A percentile compares a stretch with the other conserved stretches of the same genome.
Conservation (phyloP, 768 basidiomycete species). For the Hericium alpestre region DNA sequence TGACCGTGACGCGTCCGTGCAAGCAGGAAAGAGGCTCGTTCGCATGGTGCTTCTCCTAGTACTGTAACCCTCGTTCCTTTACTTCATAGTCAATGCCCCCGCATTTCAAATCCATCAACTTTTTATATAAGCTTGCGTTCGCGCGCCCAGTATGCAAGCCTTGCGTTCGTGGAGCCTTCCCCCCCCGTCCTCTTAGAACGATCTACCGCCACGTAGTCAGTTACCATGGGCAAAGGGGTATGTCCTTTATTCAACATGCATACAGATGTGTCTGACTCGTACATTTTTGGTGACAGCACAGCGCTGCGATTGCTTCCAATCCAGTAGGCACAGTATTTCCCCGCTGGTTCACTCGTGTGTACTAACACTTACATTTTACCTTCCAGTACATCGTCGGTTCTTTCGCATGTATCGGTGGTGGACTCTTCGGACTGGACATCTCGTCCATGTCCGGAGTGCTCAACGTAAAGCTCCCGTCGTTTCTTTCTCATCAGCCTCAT, state of each 20-base stretch:
- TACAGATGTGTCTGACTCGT: neutral
- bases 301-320: slow-evolving; percentile 42
- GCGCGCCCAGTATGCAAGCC: no score
- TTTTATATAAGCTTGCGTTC: no score
- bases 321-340: slow-evolving; percentile 27
- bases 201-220: no score
- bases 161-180: no score
- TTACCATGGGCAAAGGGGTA: slow-evolving; percentile 20
- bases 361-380: neutral
- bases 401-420: slow-evolving; percentile 75
- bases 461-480: slow-evolving; percentile 24
- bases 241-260: neutral
- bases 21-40: no score
- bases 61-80: no score
- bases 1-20: no score
- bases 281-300: slow-evolving; percentile 29
- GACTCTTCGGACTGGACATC: slow-evolving; percentile 72
- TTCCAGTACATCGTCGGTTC: slow-evolving; percentile 63
- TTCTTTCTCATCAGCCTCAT: neutral
- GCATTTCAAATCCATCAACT: no score
- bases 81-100: no score
- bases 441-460: slow-evolving; percentile 75
- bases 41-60: no score
- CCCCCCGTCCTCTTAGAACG: no score
- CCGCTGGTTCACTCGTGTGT: neutral